Conservation (phyloP, 2,329 filamentous ascomycete species). For the Penicillium freii region DNA sequence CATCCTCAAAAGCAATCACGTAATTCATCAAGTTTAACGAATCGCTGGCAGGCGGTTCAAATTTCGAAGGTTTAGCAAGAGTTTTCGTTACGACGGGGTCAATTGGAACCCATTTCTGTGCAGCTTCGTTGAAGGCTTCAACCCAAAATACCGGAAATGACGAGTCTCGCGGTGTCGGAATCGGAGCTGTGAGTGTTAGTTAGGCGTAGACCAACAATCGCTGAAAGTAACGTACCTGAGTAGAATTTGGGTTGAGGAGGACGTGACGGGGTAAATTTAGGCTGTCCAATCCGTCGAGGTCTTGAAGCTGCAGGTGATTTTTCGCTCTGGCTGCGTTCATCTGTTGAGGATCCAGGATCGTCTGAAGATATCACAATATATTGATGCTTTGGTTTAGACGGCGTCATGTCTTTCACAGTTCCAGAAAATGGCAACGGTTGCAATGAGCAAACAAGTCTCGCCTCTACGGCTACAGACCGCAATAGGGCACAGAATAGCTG, state of each 20-base stretch:
- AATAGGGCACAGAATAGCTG: constrained; percentile 89
- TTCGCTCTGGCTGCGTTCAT: constrained; percentile 21
- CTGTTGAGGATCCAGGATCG: constrained; percentile 31
- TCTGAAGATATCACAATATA: constrained; percentile 42
- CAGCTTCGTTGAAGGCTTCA: constrained; percentile 79
- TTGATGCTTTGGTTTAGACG: constrained; percentile 39
- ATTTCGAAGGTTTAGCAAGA: constrained; percentile 69
- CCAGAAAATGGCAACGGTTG: constrained; percentile 72
- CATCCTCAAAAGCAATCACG: constrained; percentile 78
- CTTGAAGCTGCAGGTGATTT: constrained; percentile 20
- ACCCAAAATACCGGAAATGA: constrained; percentile 88
- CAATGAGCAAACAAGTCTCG: constrained; percentile 83
- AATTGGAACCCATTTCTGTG: constrained; percentile 88
- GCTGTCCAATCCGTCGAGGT: constrained; percentile 37
- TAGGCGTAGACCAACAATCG: neutral
- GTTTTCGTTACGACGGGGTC: constrained; percentile 80
- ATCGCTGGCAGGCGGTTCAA: constrained; percentile 83
- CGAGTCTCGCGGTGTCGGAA: constrained; percentile 62
- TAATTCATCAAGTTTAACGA: constrained; percentile 75
- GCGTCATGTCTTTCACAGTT: constrained; percentile 43
- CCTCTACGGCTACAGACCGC: constrained; percentile 74
- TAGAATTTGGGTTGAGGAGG: constrained; percentile 17
- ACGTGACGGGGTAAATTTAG: constrained; percentile 31
- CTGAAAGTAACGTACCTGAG: constrained; percentile 19
- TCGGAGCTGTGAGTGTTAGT: constrained; percentile 34